Percentiles rank a stretch among this genome's conserved stretches.
Conservation (phyloP, 148 eudicot species). For the Selenicereus undatus region DNA sequence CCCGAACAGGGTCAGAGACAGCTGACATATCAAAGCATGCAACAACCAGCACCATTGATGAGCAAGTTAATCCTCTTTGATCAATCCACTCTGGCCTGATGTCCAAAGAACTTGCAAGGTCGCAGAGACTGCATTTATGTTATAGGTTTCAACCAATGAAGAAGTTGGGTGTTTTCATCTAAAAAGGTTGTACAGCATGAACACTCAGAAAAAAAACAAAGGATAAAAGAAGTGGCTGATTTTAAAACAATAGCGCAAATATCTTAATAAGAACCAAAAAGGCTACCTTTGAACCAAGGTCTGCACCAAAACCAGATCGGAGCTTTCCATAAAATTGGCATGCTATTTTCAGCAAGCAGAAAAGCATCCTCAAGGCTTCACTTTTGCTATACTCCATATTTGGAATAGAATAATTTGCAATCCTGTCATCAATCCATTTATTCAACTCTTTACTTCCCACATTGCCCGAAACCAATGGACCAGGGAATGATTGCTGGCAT, state of each 20-base stretch:
- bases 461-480: conserved; percentile 76
- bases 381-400: conserved; percentile 36
- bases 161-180: background rate
- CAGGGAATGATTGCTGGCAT: conserved; percentile 51
- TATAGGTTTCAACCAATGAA: background rate
- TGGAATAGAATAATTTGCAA: conserved; percentile 32
- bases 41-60: too few species aligned
- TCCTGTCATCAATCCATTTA: conserved; percentile 83
- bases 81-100: background rate
- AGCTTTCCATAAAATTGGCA: conserved; percentile 80
- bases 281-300: conserved; percentile 24
- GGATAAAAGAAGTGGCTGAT: background rate
- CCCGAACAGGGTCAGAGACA: background rate
- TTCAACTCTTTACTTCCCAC: conserved; percentile 66
- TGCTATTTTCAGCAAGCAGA: conserved; percentile 73
- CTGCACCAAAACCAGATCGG: conserved; percentile 68
- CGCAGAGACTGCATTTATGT: background rate
- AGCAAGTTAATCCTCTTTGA: background rate
- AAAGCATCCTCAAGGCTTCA: conserved; percentile 52
- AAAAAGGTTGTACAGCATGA: background rate
- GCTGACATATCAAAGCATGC: background rate
- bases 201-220: background rate
- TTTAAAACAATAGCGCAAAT: background rate
- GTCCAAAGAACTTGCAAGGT: background rate
- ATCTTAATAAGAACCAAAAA: background rate